phyloP scores from a whole-genome alignment of 179 eudicot species.

The Drosera spatulata region DNA sequence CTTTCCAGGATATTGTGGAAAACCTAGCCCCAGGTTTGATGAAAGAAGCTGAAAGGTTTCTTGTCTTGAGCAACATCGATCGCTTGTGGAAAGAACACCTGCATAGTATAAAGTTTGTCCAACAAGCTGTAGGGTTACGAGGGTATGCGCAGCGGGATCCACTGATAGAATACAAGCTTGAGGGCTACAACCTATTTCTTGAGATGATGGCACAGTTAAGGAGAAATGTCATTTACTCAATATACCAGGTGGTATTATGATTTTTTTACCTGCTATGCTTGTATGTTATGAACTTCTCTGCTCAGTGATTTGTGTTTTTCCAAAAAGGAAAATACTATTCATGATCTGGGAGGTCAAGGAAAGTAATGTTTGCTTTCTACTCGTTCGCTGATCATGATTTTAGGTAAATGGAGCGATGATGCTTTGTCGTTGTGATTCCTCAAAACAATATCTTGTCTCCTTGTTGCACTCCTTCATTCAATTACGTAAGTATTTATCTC shows the following conservation, averaged over 20 bases:
- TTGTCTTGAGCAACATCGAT: constrained; percentile 88
- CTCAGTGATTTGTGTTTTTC: background rate
- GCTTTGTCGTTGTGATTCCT: background rate
- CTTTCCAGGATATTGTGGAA: constrained; percentile 66
- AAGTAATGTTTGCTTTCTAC: background rate
- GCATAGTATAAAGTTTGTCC: constrained; percentile 93
- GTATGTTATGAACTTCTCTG: background rate
- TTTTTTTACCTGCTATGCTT: background rate
- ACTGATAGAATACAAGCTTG: constrained; percentile 96
- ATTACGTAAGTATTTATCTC: background rate
- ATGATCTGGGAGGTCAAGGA: background rate
- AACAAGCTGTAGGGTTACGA: constrained; percentile 96
- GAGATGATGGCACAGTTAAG: constrained; percentile 98
- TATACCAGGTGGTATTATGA: constrained; percentile 59
- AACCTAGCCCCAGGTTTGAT: constrained; percentile 82
- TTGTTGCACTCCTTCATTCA: background rate
- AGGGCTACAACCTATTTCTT: constrained; percentile 94
- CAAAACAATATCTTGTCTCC: background rate
- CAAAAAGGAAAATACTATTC: background rate
- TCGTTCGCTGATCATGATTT: background rate
- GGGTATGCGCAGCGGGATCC: constrained; percentile 98
- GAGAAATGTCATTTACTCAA: constrained; percentile 91
- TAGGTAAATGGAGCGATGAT: background rate
- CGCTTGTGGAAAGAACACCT: constrained; percentile 98
- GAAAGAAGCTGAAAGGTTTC: constrained; percentile 95